phyloP scores from a whole-genome alignment of 2,329 filamentous ascomycete species.

The Trichocomaceae sp. region DNA sequence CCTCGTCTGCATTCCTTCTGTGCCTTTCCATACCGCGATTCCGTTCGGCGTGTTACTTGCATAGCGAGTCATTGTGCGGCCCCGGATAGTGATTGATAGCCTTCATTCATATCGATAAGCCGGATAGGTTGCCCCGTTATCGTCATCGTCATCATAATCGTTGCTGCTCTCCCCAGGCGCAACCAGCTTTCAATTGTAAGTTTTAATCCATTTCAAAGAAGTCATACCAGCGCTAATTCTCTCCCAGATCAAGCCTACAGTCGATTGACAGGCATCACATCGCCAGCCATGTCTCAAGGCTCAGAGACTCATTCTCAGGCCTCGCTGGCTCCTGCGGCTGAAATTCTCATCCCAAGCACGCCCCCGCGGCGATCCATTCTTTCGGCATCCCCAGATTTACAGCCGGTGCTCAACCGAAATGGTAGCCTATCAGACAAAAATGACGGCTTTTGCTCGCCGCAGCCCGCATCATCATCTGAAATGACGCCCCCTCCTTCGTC shows the following conservation, averaged over 20 bases:
- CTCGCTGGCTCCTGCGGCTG: slow-evolving; percentile 33
- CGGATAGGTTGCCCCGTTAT: background rate
- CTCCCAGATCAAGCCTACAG: background rate
- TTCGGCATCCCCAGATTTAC: slow-evolving; percentile 33
- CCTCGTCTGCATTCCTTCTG: slow-evolving; percentile 16
- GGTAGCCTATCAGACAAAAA: slow-evolving; percentile 27
- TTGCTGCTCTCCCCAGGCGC: background rate
- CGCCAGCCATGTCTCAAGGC: slow-evolving; percentile 28
- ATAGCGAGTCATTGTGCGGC: background rate
- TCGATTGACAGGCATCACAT: background rate
- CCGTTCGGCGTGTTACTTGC: slow-evolving; percentile 1
- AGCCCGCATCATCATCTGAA: slow-evolving; percentile 41
- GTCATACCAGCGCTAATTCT: background rate
- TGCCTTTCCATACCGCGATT: slow-evolving; percentile 10
- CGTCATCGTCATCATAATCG: background rate
- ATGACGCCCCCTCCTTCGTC: slow-evolving; percentile 60
- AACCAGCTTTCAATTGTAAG: background rate
- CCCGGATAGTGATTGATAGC: background rate
- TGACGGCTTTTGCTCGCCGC: slow-evolving; percentile 35
- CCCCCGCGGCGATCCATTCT: slow-evolving; percentile 27
- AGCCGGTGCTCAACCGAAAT: slow-evolving; percentile 25
- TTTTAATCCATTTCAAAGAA: background rate
- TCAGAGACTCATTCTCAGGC: slow-evolving; percentile 25
- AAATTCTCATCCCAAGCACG: slow-evolving; percentile 32
- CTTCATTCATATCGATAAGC: slow-evolving; percentile 8